Percentiles rank a stretch among this genome's conserved stretches.
These are phyloP conservation scores for Scheffersomyces ergatensis DNA, from an alignment of 805 yeast species.

Conservation along the genomic window DNA sequence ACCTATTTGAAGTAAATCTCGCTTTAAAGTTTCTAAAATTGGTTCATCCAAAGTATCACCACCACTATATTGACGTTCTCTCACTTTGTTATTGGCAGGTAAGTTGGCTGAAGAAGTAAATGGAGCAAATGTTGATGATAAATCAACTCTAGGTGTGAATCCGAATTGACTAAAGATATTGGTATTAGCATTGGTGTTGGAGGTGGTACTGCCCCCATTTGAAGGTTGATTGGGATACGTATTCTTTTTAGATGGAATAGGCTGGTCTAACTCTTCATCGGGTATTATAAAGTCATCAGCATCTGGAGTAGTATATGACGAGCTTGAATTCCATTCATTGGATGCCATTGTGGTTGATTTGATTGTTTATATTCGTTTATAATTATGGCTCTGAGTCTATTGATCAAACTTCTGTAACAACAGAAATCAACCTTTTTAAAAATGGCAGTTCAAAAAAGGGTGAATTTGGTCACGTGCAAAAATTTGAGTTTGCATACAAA, in stretches of 20 bases:
- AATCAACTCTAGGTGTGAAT: constrained; percentile 28
- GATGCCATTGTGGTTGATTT: neutral
- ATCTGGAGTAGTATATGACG: constrained; percentile 7
- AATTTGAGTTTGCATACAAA: too few species aligned
- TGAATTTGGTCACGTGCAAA: too few species aligned
- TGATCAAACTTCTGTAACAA: too few species aligned
- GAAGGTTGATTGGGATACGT: neutral
- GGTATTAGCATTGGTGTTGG: constrained; percentile 1
- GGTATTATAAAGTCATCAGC: constrained; percentile 35
- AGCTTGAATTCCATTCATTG: neutral
- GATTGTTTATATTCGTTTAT: too few species aligned
- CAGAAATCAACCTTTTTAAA: too few species aligned
- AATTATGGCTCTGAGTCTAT: too few species aligned
- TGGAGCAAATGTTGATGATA: constrained; percentile 33
- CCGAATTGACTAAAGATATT: constrained; percentile 11
- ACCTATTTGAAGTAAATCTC: constrained; percentile 37
- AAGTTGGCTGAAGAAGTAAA: constrained; percentile 18
- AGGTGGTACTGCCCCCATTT: neutral
- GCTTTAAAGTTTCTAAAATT: constrained; percentile 49
- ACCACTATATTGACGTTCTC: constrained; percentile 57
- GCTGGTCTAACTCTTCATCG: constrained; percentile 25
- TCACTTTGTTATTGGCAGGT: constrained; percentile 21
- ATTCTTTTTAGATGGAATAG: neutral
- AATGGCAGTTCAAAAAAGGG: too few species aligned
- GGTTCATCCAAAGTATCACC: constrained; percentile 77